These are phyloP conservation scores for Peziza echinospora DNA, from an alignment of 495 filamentous ascomycete genomes.

Conservation along the genomic window DNA sequence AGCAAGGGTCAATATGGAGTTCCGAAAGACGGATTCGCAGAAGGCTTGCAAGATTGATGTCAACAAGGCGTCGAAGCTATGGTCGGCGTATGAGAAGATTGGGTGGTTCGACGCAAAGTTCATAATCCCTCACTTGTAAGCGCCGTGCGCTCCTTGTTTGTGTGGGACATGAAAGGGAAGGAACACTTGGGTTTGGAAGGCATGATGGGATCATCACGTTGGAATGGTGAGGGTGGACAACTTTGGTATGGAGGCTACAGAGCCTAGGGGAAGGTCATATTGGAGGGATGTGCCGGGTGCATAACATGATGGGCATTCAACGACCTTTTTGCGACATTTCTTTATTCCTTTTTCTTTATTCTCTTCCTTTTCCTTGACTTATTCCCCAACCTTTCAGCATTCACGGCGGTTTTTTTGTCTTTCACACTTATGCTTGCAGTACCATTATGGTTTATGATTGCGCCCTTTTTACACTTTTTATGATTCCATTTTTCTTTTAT, in stretches of 20 bases:
- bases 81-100: conserved; percentile 74
- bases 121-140: neutral
- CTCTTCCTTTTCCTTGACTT: neutral
- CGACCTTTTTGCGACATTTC: no score
- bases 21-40: conserved; percentile 93
- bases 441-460: neutral
- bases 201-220: no score
- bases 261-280: no score
- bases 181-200: neutral
- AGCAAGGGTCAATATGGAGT: conserved; percentile 54
- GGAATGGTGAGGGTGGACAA: neutral
- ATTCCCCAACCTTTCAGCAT: neutral
- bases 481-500: neutral
- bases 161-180: no score
- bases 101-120: conserved; percentile 56
- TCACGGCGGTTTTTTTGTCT: neutral
- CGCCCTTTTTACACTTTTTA: neutral
- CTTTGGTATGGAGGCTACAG: no score
- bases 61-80: conserved; percentile 93
- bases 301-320: neutral
- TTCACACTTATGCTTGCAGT: neutral
- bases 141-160: neutral
- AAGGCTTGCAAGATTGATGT: conserved; percentile 96
- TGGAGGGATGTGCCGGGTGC: neutral
- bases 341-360: no score